phyloP scores from a whole-genome alignment of 768 basidiomycete genomes.

The Boletus huronensis region DNA sequence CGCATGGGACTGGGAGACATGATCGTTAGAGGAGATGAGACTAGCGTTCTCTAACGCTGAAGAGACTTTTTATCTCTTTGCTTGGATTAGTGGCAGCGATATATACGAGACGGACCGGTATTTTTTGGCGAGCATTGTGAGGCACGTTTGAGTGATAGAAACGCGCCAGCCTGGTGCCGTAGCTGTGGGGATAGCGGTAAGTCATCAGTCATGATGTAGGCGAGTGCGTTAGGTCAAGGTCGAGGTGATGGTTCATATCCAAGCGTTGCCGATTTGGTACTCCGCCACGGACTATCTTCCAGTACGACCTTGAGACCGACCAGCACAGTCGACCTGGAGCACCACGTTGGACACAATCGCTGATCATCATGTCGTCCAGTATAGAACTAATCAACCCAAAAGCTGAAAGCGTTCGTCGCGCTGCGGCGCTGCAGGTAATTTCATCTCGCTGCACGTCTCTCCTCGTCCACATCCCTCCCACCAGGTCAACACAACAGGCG shows the following conservation, averaged over 20 bases:
- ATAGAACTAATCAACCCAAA: slow-evolving; percentile 97
- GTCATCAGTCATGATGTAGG: slow-evolving; percentile 26
- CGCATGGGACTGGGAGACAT: slow-evolving; percentile 10
- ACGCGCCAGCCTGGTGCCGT: slow-evolving; percentile 34
- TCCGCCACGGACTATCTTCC: slow-evolving; percentile 24
- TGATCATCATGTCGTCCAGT: slow-evolving; percentile 58
- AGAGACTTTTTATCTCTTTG: slow-evolving; percentile 10
- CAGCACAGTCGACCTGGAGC: slow-evolving; percentile 15
- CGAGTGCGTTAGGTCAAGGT: slow-evolving; percentile 25
- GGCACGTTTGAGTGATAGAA: slow-evolving; percentile 30
- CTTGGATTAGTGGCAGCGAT: slow-evolving; percentile 17
- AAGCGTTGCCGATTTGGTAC: slow-evolving; percentile 30
- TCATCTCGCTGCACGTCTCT: slow-evolving; percentile 16
- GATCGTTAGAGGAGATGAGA: slow-evolving; percentile 5
- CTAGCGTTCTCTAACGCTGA: slow-evolving; percentile 9
- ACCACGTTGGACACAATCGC: slow-evolving; percentile 21
- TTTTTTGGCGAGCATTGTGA: slow-evolving; percentile 17
- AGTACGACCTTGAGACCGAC: slow-evolving; percentile 8
- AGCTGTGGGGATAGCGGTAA: slow-evolving; percentile 27
- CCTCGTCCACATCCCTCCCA: slow-evolving; percentile 23
- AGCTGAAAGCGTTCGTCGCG: slow-evolving; percentile 88
- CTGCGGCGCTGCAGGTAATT: slow-evolving; percentile 84
- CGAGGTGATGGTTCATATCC: slow-evolving; percentile 31
- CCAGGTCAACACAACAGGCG: slow-evolving; percentile 89
- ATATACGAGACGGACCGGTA: slow-evolving; percentile 27